Base-by-base conservation (phyloP, 2,329 filamentous ascomycete genomes). In the Ophiostoma tasmaniense region DNA sequence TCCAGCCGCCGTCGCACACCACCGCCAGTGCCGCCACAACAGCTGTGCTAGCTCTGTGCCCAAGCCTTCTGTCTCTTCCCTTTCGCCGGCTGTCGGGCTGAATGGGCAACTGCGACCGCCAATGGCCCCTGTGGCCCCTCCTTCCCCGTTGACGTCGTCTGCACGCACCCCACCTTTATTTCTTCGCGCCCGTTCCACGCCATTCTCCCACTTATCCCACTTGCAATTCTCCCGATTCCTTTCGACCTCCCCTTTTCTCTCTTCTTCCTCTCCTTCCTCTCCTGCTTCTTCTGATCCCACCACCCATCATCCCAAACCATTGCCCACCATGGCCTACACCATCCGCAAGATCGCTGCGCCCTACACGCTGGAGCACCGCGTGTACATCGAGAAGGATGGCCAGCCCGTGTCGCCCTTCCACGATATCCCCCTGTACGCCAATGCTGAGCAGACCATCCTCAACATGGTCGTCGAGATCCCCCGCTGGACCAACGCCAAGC, bases 401-500 rank as follows among this genome's bases (percentile, higher is more conserved):
- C 84, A 91, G 73, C 91, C 92, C 75, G 81, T 98, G 80, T 98
- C 94, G 73, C 91, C 94, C 75, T 99, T 97, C 88, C 95, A 99
- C 85, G 95, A 99, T 80, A 93, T 99, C 75, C 95, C 95, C 72
- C 91, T 99, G 75, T 99, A 93, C 79, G 94, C 94, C 89, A 97
- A 99, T 81, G 86, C 91, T 82, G 90, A 97, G 85, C 88, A 97
- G 86, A 96, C 90, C 76, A 84, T 98, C 80, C 87, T 99, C 78
- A 99, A 99, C 90, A 99, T 99, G 95, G 80, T 99, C 73, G 95
- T 99, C 76, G 95, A 99, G 90, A 97, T 99, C 77, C 95, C 95
- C 77, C 90, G 95, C 84, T 99, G 95, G 95, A 97, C 94, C 85
- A 99, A 99, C 83, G 95, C 91, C 77, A 99, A 99, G 89, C 91